These are phyloP conservation scores for Solanum rostratum DNA, from an alignment of 257 asterid genomes.

Conservation along the genomic window DNA sequence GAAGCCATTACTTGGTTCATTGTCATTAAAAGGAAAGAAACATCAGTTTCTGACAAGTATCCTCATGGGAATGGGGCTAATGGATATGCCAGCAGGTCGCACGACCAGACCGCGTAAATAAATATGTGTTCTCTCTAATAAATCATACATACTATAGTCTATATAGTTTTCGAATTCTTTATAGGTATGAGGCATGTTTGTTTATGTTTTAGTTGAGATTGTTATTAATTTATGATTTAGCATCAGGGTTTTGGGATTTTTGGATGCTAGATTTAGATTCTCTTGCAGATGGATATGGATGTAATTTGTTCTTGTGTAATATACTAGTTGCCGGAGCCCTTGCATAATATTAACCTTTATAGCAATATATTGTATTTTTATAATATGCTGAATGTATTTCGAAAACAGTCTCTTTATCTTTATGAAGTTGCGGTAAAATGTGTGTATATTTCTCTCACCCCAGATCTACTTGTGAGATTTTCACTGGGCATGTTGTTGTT, in stretches of 20 bases:
- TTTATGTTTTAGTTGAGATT: background rate
- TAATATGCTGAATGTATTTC: no score
- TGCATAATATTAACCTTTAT: no score
- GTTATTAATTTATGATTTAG: background rate
- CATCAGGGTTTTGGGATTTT: background rate
- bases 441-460: no score
- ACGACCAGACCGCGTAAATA: background rate
- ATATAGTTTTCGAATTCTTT: background rate
- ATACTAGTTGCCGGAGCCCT: background rate
- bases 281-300: background rate
- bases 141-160: background rate
- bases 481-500: no score
- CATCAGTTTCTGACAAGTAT: background rate
- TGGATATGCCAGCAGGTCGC: background rate
- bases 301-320: background rate
- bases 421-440: no score
- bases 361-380: no score
- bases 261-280: background rate
- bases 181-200: background rate
- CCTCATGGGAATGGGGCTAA: background rate
- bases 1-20: conserved; percentile 5
- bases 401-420: no score
- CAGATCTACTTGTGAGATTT: no score
- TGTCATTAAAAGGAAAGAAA: background rate
- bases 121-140: background rate